Evolutionary conservation across 192 early-diverging fungal species (phyloP).

Genomic region (Coemansia sp.): DNA sequence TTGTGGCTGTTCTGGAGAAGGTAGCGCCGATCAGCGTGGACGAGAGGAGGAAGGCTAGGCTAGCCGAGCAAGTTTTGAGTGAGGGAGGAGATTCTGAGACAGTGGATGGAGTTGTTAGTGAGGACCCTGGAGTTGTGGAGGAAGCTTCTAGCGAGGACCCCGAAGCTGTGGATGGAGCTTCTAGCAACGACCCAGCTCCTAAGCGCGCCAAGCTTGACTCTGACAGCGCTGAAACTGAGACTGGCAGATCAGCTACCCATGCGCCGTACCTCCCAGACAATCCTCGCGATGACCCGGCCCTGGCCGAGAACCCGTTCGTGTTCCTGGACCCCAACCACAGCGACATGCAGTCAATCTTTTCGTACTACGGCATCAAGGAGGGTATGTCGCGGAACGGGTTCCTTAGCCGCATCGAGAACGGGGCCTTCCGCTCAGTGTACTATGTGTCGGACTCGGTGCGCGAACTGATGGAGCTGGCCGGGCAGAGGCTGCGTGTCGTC

Average conservation of each 20-base stretch:
- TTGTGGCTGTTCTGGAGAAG: slow-evolving; percentile 96
- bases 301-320: slow-evolving; percentile 84
- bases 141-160: neutral
- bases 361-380: slow-evolving; percentile 73
- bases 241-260: neutral
- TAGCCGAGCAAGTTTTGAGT: neutral
- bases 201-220: neutral
- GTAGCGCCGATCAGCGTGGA: slow-evolving; percentile 62
- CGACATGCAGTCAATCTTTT: slow-evolving; percentile 62
- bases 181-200: slow-evolving; percentile 11
- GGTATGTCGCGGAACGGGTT: slow-evolving; percentile 80
- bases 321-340: slow-evolving; percentile 63
- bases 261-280: slow-evolving; percentile 40
- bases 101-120: neutral
- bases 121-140: neutral
- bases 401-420: slow-evolving; percentile 80
- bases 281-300: slow-evolving; percentile 45
- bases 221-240: slow-evolving; percentile 14
- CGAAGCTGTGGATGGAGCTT: neutral
- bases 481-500: slow-evolving; percentile 67
- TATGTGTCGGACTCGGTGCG: slow-evolving; percentile 82
- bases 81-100: neutral
- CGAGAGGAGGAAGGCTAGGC: slow-evolving; percentile 32
- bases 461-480: slow-evolving; percentile 62
- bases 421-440: slow-evolving; percentile 72